phyloP scores from a whole-genome alignment of 2,329 filamentous ascomycete species.

The Alternaria sp. region DNA sequence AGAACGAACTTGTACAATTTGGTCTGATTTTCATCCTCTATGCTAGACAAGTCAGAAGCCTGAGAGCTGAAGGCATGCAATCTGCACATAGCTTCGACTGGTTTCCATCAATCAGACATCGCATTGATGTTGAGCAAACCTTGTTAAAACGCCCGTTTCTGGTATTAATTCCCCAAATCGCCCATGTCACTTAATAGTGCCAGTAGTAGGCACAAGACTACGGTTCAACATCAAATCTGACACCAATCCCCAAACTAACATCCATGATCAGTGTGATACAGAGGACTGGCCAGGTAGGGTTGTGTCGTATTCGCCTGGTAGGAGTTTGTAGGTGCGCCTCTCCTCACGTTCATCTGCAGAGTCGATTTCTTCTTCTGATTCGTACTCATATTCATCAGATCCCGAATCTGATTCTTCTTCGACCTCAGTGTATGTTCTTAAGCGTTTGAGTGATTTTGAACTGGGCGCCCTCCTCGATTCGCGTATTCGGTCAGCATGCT shows the following conservation, averaged over 20 bases:
- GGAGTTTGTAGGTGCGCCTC: background rate
- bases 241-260: background rate
- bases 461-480: background rate
- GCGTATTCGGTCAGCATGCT: background rate
- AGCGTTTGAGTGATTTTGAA: background rate
- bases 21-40: background rate
- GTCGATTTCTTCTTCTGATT: background rate
- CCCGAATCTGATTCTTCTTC: background rate
- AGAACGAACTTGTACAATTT: background rate
- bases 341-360: constrained; percentile 1
- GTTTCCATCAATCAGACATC: background rate
- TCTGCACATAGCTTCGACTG: background rate
- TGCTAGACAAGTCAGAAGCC: background rate
- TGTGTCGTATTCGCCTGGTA: background rate
- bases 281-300: background rate
- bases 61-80: background rate
- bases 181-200: background rate
- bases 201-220: background rate
- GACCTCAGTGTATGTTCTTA: background rate
- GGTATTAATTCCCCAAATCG: background rate
- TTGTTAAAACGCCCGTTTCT: background rate
- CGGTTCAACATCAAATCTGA: background rate
- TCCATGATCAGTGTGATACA: background rate
- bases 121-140: background rate
- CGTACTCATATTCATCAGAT: background rate